Base-by-base conservation (phyloP, 768 basidiomycete species). In the Leccinum incarnatum region DNA sequence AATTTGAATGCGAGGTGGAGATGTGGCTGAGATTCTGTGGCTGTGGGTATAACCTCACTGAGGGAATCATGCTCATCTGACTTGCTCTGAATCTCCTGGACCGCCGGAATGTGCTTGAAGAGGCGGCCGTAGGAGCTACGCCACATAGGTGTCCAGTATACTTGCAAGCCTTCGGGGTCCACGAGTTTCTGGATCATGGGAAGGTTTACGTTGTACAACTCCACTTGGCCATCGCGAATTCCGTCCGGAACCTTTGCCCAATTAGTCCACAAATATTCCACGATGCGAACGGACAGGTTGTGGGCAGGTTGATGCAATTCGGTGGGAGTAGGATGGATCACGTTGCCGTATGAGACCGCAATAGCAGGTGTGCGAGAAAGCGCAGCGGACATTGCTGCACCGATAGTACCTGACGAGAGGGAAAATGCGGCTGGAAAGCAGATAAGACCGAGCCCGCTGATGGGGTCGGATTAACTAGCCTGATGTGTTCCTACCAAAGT, bases 381-480 rank as follows among this genome's bases (percentile, higher is more conserved):
- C 23, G 84, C 83, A 21, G 88, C 87, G 27, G 90, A 90, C 72
- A 98, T 78, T 15, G 95, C 90, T 3, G 94, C 95, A 40, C 95
- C 95, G 61, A 98, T 80, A 2, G 95, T 98, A 2, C 95, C 95
- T 29, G 92, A 95, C 1, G 93, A 94, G 46, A 98, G 80, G 3
- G 89, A 81, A 71, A 95, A 93, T 1, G 94, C 94, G 37, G 92
- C 91, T 86, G 69, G 21, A 32, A 46, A 15, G 21, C 17, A 25
- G 40, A 52, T 60, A 51, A 64, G 65, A 49, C 53, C 4, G 7
- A 15, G 19, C 32, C 42, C 2, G 1, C 29, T 53, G 53, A 58
- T 34, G n/a, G 14, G 10, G 30, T 48, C 6, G 19, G 29, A 51
- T 51, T 36, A 46, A 72, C 82, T 54, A 64, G 88, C 91, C 78